phyloP scores from a whole-genome alignment of 768 basidiomycete genomes.

The Podaxis sp. region DNA sequence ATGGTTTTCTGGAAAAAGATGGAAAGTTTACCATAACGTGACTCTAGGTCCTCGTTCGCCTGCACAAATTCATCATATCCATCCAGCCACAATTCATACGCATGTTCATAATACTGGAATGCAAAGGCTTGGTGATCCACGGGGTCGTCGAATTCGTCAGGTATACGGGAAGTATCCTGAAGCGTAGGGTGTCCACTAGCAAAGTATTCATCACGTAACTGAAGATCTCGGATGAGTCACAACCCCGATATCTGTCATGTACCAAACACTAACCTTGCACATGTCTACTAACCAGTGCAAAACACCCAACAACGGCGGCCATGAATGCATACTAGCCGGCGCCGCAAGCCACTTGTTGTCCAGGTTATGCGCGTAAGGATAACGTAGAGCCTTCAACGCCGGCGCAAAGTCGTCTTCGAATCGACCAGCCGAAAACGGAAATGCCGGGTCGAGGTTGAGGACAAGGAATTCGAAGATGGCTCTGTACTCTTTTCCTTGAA shows the following conservation, averaged over 20 bases:
- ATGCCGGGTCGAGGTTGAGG: conserved; percentile 66
- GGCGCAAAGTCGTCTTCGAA: conserved; percentile 83
- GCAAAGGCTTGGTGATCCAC: conserved; percentile 75
- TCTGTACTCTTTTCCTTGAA: conserved; percentile 86
- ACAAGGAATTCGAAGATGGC: conserved; percentile 81
- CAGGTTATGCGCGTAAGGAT: conserved; percentile 77
- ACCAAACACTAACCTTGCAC: conserved; percentile 62
- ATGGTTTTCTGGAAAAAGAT: not conserved
- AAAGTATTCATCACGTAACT: conserved; percentile 47
- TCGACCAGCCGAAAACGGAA: conserved; percentile 44
- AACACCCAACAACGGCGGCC: conserved; percentile 85
- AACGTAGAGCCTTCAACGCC: conserved; percentile 71
- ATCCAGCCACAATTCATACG: conserved; percentile 69
- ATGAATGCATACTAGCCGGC: conserved; percentile 88
- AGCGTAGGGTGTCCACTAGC: conserved; percentile 66
- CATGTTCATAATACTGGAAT: conserved; percentile 68
- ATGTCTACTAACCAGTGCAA: conserved; percentile 91
- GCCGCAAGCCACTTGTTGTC: conserved; percentile 87
- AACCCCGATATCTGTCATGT: not conserved
- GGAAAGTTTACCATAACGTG: conserved; percentile 63
- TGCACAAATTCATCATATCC: conserved; percentile 67
- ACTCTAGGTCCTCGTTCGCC: conserved; percentile 67
- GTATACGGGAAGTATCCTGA: conserved; percentile 57
- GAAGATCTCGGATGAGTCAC: conserved; percentile 12
- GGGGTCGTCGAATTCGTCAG: conserved; percentile 74